A percentile compares a stretch with the other conserved stretches of the same genome.
Evolutionary conservation across 2,329 filamentous ascomycete genomes (phyloP).

Genomic region (Aspergillus bombycis): DNA sequence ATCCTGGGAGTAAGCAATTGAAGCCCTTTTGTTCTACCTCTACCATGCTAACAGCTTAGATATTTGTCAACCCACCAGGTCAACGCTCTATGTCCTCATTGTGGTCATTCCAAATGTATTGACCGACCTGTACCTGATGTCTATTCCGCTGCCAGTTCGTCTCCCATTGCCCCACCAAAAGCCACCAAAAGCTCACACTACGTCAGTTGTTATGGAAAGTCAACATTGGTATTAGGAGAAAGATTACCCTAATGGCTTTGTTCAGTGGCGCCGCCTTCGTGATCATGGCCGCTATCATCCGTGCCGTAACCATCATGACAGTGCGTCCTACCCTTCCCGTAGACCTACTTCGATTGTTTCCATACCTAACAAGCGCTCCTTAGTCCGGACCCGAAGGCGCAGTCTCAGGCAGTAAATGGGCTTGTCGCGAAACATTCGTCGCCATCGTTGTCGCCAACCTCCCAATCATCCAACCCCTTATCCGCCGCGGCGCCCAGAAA

Average conservation of each 20-base stretch:
- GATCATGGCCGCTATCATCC: constrained; percentile 56
- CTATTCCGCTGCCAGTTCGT: constrained; percentile 57
- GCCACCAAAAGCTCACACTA: background rate
- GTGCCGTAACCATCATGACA: constrained; percentile 52
- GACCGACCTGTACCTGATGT: constrained; percentile 62
- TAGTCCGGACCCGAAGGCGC: constrained; percentile 39
- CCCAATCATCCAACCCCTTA: constrained; percentile 42
- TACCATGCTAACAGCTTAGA: constrained; percentile 31
- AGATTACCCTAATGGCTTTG: constrained; percentile 54
- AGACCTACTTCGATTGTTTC: too few relatives aligned
- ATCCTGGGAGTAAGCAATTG: constrained; percentile 55
- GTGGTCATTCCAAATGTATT: constrained; percentile 54
- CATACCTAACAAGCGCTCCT: background rate
- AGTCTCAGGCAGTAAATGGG: constrained; percentile 43
- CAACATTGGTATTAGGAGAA: constrained; percentile 51
- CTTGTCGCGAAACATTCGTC: constrained; percentile 48
- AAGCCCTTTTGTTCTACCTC: background rate
- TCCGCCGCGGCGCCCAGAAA: constrained; percentile 28
- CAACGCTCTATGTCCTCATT: constrained; percentile 51
- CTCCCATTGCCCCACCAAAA: background rate
- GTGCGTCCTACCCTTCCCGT: constrained; percentile 21
- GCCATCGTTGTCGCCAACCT: constrained; percentile 46
- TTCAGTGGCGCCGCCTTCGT: constrained; percentile 60
- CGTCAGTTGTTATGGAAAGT: constrained; percentile 57
- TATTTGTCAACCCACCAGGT: constrained; percentile 52